Evolutionary conservation across 1,284 basidiomycete species (phyloP).

Genomic region (Singerocomus inundabilis): DNA sequence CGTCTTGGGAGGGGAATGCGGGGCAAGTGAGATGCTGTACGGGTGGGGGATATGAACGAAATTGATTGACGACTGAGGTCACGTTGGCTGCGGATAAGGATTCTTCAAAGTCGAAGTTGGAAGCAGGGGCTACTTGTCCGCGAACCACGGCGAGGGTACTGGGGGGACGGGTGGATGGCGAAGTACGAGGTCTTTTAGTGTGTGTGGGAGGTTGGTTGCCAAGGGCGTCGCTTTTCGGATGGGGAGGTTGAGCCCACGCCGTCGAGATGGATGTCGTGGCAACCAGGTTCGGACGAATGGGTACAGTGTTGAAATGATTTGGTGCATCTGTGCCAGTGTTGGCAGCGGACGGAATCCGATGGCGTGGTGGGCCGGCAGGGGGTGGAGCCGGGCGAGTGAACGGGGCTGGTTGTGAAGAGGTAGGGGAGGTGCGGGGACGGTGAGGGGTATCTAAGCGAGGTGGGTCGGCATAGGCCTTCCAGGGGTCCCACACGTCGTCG

Average conservation of each 20-base stretch:
- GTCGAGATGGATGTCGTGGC: slow-evolving; percentile 22
- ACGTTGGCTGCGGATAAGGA: slow-evolving; percentile 30
- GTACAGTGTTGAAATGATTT: background rate
- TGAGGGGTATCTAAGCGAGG: slow-evolving; percentile 5
- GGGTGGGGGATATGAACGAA: slow-evolving; percentile 31
- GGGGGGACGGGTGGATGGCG: background rate
- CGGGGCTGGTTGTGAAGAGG: no score
- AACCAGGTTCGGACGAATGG: slow-evolving; percentile 17
- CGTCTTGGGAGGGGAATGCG: slow-evolving; percentile 12
- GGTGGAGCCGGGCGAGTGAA: no score
- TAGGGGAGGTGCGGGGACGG: no score
- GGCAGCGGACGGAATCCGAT: background rate
- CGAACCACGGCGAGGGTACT: slow-evolving; percentile 25
- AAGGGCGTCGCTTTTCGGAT: slow-evolving; percentile 18
- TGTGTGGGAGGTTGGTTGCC: slow-evolving; percentile 16
- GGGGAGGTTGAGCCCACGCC: background rate
- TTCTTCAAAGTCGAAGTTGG: slow-evolving; percentile 30
- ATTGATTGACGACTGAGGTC: slow-evolving; percentile 34
- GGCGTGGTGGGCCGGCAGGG: no score
- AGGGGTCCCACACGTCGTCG: slow-evolving; percentile 27
- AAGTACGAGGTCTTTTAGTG: background rate
- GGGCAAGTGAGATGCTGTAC: slow-evolving; percentile 23
- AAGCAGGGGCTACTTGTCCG: slow-evolving; percentile 12
- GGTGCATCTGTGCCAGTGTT: slow-evolving; percentile 5
- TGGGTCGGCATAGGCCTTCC: slow-evolving; percentile 11